Evolutionary conservation across 371 early-diverging fungal genomes (phyloP).

Genomic region (Furculomyces boomerangus): DNA sequence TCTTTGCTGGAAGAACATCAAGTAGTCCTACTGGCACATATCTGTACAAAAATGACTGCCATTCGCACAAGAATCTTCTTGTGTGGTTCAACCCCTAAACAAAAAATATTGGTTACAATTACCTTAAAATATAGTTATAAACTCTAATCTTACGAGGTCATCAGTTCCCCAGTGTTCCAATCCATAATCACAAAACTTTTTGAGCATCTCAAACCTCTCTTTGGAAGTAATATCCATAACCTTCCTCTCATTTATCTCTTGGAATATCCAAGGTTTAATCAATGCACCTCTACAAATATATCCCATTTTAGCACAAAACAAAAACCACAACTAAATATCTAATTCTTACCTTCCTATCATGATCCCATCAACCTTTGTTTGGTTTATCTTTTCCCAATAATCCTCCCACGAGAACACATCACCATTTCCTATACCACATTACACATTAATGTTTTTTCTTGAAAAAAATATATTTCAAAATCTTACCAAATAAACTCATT

Average conservation of each 20-base stretch:
- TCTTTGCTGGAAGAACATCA: constrained; percentile 72
- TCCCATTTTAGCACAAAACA: constrained; percentile 57
- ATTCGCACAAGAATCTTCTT: constrained; percentile 79
- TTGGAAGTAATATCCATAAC: constrained; percentile 80
- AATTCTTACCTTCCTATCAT: constrained; percentile 76
- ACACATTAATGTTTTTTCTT: too few species aligned
- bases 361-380: constrained; percentile 54
- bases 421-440: constrained; percentile 84
- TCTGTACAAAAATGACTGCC: constrained; percentile 68
- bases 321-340: constrained; percentile 60
- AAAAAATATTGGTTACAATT: neutral
- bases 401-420: constrained; percentile 78
- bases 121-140: neutral
- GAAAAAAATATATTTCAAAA: constrained; percentile 3
- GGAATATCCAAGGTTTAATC: constrained; percentile 95
- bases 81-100: constrained; percentile 58
- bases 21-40: constrained; percentile 86
- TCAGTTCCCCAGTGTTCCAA: constrained; percentile 93
- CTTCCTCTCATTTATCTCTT: constrained; percentile 73
- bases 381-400: constrained; percentile 46
- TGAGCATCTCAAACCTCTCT: constrained; percentile 82
- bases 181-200: constrained; percentile 65
- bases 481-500: constrained; percentile 36
- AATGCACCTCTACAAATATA: constrained; percentile 55
- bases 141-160: neutral